A percentile compares a stretch with the other conserved stretches of the same genome.
Evolutionary conservation across 768 basidiomycete genomes (phyloP).

Genomic region (Psilocybe cyanescens): DNA sequence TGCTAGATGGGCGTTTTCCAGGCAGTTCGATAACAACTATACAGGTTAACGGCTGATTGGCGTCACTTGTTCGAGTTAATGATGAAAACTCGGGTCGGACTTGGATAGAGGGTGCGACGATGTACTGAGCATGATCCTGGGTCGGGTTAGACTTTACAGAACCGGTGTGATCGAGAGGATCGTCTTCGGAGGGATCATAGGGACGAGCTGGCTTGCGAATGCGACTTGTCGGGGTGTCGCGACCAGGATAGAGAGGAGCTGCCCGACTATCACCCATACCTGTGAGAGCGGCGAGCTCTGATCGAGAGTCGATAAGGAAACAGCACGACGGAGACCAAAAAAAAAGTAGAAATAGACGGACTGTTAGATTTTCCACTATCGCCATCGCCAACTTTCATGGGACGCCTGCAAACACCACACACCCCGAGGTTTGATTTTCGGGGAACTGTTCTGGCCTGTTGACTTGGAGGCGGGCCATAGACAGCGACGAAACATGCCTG

Average conservation of each 20-base stretch:
- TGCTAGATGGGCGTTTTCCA: constrained; percentile 59
- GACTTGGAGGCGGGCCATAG: constrained; percentile 83
- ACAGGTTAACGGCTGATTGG: constrained; percentile 88
- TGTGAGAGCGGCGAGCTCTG: constrained; percentile 93
- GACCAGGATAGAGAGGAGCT: constrained; percentile 67
- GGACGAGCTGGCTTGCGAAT: constrained; percentile 40
- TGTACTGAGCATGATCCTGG: constrained; percentile 60
- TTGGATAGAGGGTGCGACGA: constrained; percentile 92
- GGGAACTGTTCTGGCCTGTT: constrained; percentile 55
- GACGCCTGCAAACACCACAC: constrained; percentile 94
- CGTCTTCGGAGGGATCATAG: constrained; percentile 82
- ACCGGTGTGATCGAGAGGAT: constrained; percentile 69
- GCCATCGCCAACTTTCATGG: constrained; percentile 94
- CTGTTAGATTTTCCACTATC: constrained; percentile 90
- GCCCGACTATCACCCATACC: constrained; percentile 76
- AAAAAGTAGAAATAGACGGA: constrained; percentile 41
- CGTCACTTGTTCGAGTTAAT: constrained; percentile 68
- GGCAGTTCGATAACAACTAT: constrained; percentile 94
- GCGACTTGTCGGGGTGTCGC: constrained; percentile 58
- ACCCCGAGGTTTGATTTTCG: constrained; percentile 87
- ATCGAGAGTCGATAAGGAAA: neutral
- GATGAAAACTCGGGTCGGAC: constrained; percentile 92
- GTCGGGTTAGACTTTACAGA: constrained; percentile 51
- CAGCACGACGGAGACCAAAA: constrained; percentile 11
- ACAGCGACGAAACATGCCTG: constrained; percentile 97